Percentiles rank a stretch among this genome's conserved stretches.
Evolutionary conservation across 2,329 filamentous ascomycete species (phyloP).

Genomic region (Aspergillus pseudonomiae): DNA sequence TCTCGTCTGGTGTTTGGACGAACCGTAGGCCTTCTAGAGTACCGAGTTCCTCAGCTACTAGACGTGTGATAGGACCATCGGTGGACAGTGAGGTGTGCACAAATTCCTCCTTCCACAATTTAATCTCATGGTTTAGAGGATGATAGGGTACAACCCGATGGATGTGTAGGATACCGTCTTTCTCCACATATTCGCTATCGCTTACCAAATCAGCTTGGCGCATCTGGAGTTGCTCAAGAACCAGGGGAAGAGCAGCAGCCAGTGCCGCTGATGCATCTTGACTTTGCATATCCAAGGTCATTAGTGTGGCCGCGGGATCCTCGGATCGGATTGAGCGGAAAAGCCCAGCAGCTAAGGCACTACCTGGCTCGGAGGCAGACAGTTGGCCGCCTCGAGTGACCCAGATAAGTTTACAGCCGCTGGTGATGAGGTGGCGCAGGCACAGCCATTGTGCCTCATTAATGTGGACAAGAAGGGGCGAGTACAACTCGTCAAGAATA

Average conservation of each 20-base stretch:
- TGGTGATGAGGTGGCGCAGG: background rate
- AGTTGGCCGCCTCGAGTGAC: constrained; percentile 12
- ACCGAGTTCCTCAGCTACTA: constrained; percentile 10
- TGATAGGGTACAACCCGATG: constrained; percentile 11
- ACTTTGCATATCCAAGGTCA: constrained; percentile 9
- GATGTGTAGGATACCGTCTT: constrained; percentile 15
- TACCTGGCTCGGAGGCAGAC: constrained; percentile 1
- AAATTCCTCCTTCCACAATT: background rate
- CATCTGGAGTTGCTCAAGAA: background rate
- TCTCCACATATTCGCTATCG: constrained; percentile 21
- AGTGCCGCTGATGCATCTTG: background rate
- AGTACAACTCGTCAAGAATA: constrained; percentile 5
- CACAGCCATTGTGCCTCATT: constrained; percentile 6
- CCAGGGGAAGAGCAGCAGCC: background rate
- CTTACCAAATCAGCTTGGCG: background rate
- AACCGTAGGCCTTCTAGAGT: constrained; percentile 15
- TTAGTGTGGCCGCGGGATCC: constrained; percentile 9
- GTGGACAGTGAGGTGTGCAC: background rate
- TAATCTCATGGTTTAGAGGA: background rate
- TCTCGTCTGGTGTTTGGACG: constrained; percentile 6
- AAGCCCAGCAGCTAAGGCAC: constrained; percentile 9
- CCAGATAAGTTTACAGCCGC: constrained; percentile 11
- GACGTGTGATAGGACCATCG: background rate
- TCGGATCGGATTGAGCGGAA: constrained; percentile 13
- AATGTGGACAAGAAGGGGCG: constrained; percentile 1